phyloP scores from a whole-genome alignment of 116 monocot genomes.

The Phalaenopsis hybrid region DNA sequence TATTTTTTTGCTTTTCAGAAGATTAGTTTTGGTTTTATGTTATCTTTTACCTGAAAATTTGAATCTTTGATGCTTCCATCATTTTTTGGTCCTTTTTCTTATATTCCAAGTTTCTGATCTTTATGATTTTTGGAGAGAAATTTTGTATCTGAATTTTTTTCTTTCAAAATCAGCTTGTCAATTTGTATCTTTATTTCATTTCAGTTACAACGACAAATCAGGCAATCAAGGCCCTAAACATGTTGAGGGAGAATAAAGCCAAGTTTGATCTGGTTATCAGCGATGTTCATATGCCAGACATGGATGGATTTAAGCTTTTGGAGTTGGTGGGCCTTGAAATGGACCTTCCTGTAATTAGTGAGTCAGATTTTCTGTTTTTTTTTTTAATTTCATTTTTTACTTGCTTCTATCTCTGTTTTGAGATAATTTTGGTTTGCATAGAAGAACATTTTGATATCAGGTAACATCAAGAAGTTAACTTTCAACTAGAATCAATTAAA shows the following conservation, averaged over 20 bases:
- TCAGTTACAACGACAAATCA: slow-evolving; percentile 77
- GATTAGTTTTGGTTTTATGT: background rate
- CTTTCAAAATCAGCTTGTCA: background rate
- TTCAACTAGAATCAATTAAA: background rate
- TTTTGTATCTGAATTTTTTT: background rate
- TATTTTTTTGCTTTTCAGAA: background rate
- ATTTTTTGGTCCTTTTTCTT: background rate
- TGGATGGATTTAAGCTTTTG: slow-evolving; percentile 96
- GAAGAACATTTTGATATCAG: background rate
- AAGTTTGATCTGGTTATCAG: slow-evolving; percentile 96
- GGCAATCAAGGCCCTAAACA: slow-evolving; percentile 51
- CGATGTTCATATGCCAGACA: slow-evolving; percentile 96
- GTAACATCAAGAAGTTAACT: background rate
- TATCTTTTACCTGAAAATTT: background rate
- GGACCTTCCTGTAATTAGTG: slow-evolving; percentile 98
- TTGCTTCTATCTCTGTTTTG: slow-evolving; percentile 6
- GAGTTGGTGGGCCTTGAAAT: slow-evolving; percentile 95
- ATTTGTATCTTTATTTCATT: slow-evolving; percentile 12
- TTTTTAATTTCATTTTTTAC: background rate
- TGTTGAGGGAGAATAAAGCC: slow-evolving; percentile 85
- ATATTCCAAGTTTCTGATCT: background rate
- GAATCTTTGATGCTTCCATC: background rate
- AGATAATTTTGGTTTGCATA: background rate
- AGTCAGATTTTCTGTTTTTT: slow-evolving; percentile 8
- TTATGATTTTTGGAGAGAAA: background rate